phyloP scores from a whole-genome alignment of 1,284 basidiomycete species.

The Cutaneotrichosporon dermatis region DNA sequence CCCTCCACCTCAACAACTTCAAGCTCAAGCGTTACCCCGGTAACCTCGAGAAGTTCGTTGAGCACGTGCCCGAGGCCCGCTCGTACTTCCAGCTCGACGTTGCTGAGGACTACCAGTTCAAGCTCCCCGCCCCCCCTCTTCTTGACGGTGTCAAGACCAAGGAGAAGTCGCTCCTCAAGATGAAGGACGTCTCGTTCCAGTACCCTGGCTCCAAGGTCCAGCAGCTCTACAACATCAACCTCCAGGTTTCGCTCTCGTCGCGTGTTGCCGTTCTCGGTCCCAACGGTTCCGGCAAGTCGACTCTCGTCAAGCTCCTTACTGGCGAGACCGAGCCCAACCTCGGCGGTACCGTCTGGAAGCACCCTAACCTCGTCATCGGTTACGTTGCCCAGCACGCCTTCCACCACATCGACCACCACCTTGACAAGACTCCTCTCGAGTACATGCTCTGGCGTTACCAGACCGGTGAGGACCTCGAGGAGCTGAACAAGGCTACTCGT shows the following conservation, averaged over 20 bases:
- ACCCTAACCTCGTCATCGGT: slow-evolving; percentile 97
- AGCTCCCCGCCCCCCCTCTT: slow-evolving; percentile 89
- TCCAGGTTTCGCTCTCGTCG: slow-evolving; percentile 94
- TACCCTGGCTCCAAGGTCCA: slow-evolving; percentile 80
- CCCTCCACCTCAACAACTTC: slow-evolving; percentile 98
- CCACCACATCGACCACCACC: slow-evolving; percentile 97
- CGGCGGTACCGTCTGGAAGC: slow-evolving; percentile 97
- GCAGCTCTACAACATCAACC: slow-evolving; percentile 89
- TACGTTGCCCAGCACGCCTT: slow-evolving; percentile 98
- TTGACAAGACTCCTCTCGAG: slow-evolving; percentile 96
- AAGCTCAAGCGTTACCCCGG: slow-evolving; percentile 96
- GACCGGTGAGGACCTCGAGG: slow-evolving; percentile 96
- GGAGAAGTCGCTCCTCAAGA: slow-evolving; percentile 95
- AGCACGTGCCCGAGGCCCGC: slow-evolving; percentile 93
- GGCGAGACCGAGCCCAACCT: slow-evolving; percentile 96
- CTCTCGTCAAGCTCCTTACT: slow-evolving; percentile 96
- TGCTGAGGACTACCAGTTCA: slow-evolving; percentile 93
- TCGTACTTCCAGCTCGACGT: slow-evolving; percentile 95
- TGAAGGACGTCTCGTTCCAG: slow-evolving; percentile 96
- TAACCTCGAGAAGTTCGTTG: slow-evolving; percentile 94
- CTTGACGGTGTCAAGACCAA: slow-evolving; percentile 99
- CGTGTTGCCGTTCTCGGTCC: slow-evolving; percentile 95
- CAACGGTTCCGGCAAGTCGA: slow-evolving; percentile 97
- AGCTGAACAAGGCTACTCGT: slow-evolving; percentile 86
- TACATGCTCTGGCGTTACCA: slow-evolving; percentile 99